Evolutionary conservation across 305 asterid genomes (phyloP).

Genomic region (Ajuga reptans): DNA sequence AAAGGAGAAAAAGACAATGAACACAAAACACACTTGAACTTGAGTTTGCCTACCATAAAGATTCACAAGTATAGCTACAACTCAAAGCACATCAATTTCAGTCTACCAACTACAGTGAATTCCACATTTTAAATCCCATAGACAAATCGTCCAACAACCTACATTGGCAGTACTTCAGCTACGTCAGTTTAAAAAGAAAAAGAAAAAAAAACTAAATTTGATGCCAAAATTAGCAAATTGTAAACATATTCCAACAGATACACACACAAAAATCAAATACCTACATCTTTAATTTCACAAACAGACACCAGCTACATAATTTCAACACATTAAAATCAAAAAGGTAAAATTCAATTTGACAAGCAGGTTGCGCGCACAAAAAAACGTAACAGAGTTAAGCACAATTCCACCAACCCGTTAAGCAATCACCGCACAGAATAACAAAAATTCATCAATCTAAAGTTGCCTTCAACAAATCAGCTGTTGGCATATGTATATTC

Average conservation of each 20-base stretch:
- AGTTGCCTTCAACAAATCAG: slow-evolving; percentile 16
- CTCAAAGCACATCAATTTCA: slow-evolving; percentile 11
- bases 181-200: not conserved
- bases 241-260: not conserved
- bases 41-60: not conserved
- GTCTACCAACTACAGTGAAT: not conserved
- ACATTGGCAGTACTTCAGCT: not conserved
- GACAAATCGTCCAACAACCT: not conserved
- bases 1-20: not conserved
- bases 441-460: slow-evolving; percentile 18
- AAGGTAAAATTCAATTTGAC: slow-evolving; percentile 16
- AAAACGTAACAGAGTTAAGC: slow-evolving; percentile 13
- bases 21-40: too few species aligned
- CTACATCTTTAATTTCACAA: slow-evolving; percentile 18
- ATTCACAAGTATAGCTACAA: slow-evolving; percentile 11
- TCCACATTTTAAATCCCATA: slow-evolving; percentile 12
- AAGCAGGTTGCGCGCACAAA: slow-evolving; percentile 15
- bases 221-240: slow-evolving; percentile 16
- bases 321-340: slow-evolving; percentile 15
- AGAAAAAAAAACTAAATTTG: slow-evolving; percentile 21
- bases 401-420: slow-evolving; percentile 14
- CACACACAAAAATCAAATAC: not conserved
- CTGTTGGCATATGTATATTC: not conserved
- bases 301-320: slow-evolving; percentile 9
- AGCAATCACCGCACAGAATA: slow-evolving; percentile 13